Percentiles rank a stretch among this genome's conserved stretches.
These are phyloP conservation scores for Tremellales sp. DNA, from an alignment of 1,284 basidiomycete species.

Conservation along the genomic window DNA sequence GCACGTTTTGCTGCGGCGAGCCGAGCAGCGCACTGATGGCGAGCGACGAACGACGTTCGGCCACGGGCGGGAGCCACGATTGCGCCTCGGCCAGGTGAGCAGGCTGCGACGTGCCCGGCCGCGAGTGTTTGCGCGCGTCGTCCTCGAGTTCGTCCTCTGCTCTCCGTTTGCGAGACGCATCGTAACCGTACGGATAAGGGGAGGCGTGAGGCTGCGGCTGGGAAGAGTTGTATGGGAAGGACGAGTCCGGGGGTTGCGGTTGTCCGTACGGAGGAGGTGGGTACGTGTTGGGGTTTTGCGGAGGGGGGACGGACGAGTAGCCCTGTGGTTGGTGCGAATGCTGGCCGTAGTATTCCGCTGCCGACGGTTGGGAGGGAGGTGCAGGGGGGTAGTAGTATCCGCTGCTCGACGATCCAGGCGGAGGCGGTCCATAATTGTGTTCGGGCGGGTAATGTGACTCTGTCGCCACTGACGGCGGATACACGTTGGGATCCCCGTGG, in stretches of 20 bases:
- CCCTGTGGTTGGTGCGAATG: conserved; percentile 14
- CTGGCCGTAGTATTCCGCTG: conserved; percentile 19
- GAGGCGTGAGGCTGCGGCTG: neutral
- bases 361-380: conserved; percentile 2
- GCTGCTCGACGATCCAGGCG: conserved; percentile 24
- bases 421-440: conserved; percentile 26
- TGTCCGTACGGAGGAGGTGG: neutral
- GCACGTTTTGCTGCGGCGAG: conserved; percentile 34
- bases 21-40: conserved; percentile 44
- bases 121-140: conserved; percentile 17
- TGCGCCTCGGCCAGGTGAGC: conserved; percentile 5
- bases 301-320: conserved; percentile 11
- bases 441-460: conserved; percentile 22
- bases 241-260: conserved; percentile 4
- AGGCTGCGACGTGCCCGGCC: conserved; percentile 8
- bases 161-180: conserved; percentile 36
- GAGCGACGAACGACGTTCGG: conserved; percentile 39
- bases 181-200: conserved; percentile 19
- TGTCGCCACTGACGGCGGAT: conserved; percentile 27
- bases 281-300: conserved; percentile 5
- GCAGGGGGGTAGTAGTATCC: conserved; percentile 25
- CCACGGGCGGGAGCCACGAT: conserved; percentile 39
- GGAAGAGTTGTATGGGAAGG: conserved; percentile 2
- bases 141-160: conserved; percentile 28
- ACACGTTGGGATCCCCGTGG: conserved; percentile 26